Conservation (phyloP, 1,284 basidiomycete species). For the Sporisorium scitamineum region DNA sequence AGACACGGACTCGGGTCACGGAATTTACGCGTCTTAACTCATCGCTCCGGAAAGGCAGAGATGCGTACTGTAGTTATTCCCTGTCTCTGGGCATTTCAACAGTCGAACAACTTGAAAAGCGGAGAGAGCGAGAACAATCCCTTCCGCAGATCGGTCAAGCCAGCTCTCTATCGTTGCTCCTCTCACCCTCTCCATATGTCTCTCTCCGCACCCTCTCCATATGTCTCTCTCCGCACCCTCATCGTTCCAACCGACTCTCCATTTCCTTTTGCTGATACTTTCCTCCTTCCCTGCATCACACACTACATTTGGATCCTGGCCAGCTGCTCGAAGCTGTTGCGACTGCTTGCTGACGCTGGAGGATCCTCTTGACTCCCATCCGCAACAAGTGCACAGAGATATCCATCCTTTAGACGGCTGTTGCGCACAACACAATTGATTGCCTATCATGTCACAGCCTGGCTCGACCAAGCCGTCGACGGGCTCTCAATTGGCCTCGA, state of each 20-base stretch:
- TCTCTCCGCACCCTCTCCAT: neutral
- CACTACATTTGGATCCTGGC: neutral
- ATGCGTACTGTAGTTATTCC: conserved; percentile 8
- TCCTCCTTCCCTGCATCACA: neutral
- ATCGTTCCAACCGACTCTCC: neutral
- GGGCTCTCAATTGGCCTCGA: conserved; percentile 6
- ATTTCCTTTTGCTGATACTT: too few relatives aligned
- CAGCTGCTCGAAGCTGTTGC: neutral
- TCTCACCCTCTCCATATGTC: neutral
- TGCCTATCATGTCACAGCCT: conserved; percentile 29
- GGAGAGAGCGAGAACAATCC: conserved; percentile 15
- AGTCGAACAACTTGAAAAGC: conserved; percentile 15
- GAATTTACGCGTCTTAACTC: conserved; percentile 33
- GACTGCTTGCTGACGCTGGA: neutral
- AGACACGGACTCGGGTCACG: conserved; percentile 20
- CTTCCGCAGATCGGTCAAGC: conserved; percentile 6
- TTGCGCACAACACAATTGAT: neutral
- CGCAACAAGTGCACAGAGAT: neutral
- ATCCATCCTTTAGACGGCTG: neutral
- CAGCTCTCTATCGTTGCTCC: conserved; percentile 7
- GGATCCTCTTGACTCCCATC: neutral
- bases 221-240: neutral
- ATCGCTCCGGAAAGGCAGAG: conserved; percentile 5
- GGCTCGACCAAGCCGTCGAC: conserved; percentile 15
- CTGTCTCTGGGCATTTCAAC: conserved; percentile 9